Evolutionary conservation across 2,329 filamentous ascomycete species (phyloP), one percentile per base, ranked within the genome.

Genomic region (Trichoderma polysporum): DNA sequence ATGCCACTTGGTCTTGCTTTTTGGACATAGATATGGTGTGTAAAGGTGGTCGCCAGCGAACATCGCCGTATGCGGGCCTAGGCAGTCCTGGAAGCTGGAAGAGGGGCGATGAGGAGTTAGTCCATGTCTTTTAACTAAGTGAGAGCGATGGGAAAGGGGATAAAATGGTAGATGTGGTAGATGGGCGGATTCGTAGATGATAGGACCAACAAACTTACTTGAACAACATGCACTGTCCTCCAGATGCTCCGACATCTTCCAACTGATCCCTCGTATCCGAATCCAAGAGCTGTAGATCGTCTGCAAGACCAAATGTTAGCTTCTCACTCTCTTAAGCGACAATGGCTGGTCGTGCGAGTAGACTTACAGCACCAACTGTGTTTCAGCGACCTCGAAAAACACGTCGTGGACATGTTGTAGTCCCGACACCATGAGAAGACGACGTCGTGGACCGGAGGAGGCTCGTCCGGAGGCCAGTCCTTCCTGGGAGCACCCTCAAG

Each of bases 301-400:
- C 64, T 66, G 12, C 19, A 17, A 10, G 10, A 27, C 8, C 1
- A 25, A 27, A 22, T 15, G n/a, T 60, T 10, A 47, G 61, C 17
- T 6, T n/a, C 7, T 41, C 9, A 13, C 31, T 25, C 12, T 33
- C 19, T 4, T 31, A 52, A 31, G 8, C 15, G 15, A 17, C n/a
- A 15, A n/a, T 4, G n/a, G 1, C 3, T 19, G 2, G 12, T 37
- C 4, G 12, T 29, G 5, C 12, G 8, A 8, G 2, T 4, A 37
- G 22, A 66, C 64, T 33, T 35, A 66, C 64, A 53, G 25, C 64
- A 66, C 56, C 27, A 39, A 27, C 64, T 37, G 31, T 66, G 54
- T 19, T 54, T 59, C 29, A 66, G 35, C 19, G 8, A 19, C 37
- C 4, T 35, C 12, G 49, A 53, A n/a, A 29, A 39, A 35, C 64